Conservation (phyloP, 129 eudicot genomes). For the Chrysanthemum lavandulifolium region DNA sequence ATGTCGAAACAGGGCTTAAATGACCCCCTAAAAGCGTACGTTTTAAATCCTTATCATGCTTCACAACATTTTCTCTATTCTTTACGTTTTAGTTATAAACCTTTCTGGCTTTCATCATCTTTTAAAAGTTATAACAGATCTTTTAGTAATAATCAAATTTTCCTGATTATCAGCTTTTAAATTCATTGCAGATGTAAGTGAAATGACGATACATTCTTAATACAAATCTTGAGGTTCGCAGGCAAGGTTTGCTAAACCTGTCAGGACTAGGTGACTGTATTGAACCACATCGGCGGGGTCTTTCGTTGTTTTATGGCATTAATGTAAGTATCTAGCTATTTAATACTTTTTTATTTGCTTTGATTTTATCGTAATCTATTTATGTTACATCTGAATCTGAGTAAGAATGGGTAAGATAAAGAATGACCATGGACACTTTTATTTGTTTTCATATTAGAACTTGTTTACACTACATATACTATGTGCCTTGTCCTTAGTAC, state of each 20-base stretch:
- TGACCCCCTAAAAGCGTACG: too few relatives aligned
- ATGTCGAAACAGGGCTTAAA: too few relatives aligned
- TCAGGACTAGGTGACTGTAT: constrained; percentile 90
- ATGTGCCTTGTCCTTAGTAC: too few relatives aligned
- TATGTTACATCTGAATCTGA: not conserved
- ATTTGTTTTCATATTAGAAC: not conserved
- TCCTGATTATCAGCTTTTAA: too few relatives aligned
- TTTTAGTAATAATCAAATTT: too few relatives aligned
- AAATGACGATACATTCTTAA: constrained; percentile 58
- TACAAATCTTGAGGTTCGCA: constrained; percentile 94
- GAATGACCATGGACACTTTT: constrained; percentile 1
- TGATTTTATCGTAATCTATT: not conserved
- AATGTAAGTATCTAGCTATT: constrained; percentile 45
- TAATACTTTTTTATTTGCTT: not conserved
- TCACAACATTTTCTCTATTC: too few relatives aligned
- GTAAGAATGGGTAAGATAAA: not conserved
- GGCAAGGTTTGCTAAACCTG: constrained; percentile 88
- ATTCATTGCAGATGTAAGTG: too few relatives aligned
- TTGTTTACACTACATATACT: too few relatives aligned
- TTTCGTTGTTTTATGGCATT: constrained; percentile 81
- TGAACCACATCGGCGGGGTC: constrained; percentile 86
- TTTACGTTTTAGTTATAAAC: too few relatives aligned
- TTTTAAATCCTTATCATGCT: too few relatives aligned
- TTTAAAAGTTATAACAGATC: too few relatives aligned
- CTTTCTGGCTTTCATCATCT: too few relatives aligned